Evolutionary conservation across 345 rosid species (phyloP).

Genomic region (Isatis tinctoria): DNA sequence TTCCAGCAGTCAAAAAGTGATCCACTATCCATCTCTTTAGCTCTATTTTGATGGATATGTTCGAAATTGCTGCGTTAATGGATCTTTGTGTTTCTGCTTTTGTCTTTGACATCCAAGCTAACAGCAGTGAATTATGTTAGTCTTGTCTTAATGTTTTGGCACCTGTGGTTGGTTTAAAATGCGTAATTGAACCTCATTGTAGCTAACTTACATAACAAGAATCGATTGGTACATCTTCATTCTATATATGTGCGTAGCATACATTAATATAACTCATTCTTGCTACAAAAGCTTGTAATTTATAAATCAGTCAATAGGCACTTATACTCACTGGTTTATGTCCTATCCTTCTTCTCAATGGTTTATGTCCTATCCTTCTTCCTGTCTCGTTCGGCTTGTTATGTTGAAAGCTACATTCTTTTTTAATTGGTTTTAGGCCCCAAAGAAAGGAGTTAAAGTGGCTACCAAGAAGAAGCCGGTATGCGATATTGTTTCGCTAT

Average conservation of each 20-base stretch:
- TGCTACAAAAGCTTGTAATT: not conserved
- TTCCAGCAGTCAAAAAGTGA: too few species aligned
- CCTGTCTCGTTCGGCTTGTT: not conserved
- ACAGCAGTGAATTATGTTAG: not conserved
- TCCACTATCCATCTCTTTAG: not conserved
- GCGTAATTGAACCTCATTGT: not conserved
- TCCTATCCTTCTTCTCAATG: not conserved
- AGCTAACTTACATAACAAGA: not conserved
- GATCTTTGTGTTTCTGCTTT: not conserved
- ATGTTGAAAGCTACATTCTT: not conserved
- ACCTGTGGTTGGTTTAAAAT: not conserved
- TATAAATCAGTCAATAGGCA: not conserved
- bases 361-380: not conserved
- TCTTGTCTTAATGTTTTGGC: not conserved
- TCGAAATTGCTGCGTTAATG: not conserved
- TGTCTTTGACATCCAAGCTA: not conserved
- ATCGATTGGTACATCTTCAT: not conserved
- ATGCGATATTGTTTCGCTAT: not conserved
- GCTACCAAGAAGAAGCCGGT: constrained; percentile 25
- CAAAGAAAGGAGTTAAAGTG: constrained; percentile 27
- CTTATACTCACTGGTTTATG: not conserved
- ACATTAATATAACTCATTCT: not conserved
- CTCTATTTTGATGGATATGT: not conserved
- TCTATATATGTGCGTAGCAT: not conserved
- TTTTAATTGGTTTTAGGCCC: constrained; percentile 12